These are phyloP conservation scores for Lactarius pseudohatsudake DNA, from an alignment of 768 basidiomycete species.

Conservation along the genomic window DNA sequence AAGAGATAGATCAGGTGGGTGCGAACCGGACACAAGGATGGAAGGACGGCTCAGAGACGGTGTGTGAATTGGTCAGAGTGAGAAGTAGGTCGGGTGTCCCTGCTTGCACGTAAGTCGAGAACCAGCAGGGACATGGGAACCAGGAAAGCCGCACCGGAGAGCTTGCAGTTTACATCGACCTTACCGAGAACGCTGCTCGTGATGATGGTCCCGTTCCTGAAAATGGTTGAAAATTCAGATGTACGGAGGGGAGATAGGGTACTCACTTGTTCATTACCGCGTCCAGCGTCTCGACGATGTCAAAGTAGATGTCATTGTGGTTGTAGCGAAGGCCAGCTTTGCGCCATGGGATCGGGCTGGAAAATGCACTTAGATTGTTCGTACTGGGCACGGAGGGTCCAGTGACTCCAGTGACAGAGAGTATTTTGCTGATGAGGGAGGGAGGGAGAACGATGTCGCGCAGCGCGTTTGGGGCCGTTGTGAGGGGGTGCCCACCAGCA, in stretches of 20 bases:
- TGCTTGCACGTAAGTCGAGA: conserved; percentile 30
- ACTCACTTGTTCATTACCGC: conserved; percentile 76
- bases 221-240: background rate
- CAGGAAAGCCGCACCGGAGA: conserved; percentile 58
- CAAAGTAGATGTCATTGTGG: conserved; percentile 92
- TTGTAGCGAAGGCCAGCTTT: conserved; percentile 79
- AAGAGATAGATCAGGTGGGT: background rate
- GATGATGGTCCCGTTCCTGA: conserved; percentile 66
- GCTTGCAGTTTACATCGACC: conserved; percentile 71
- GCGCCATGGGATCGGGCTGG: conserved; percentile 93
- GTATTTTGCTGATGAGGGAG: conserved; percentile 60
- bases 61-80: conserved; percentile 52
- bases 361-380: conserved; percentile 51
- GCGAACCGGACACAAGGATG: conserved; percentile 89
- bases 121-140: background rate
- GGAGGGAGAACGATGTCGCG: conserved; percentile 94
- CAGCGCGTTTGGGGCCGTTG: conserved; percentile 85
- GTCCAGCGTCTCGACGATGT: conserved; percentile 78
- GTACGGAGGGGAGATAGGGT: background rate
- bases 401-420: conserved; percentile 53
- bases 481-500: conserved; percentile 87
- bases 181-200: conserved; percentile 71
- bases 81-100: conserved; percentile 90
- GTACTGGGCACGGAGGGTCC: conserved; percentile 34
- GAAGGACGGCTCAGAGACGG: conserved; percentile 66